phyloP scores from a whole-genome alignment of 2,329 filamentous ascomycete genomes.

The Venturia carpophila region DNA sequence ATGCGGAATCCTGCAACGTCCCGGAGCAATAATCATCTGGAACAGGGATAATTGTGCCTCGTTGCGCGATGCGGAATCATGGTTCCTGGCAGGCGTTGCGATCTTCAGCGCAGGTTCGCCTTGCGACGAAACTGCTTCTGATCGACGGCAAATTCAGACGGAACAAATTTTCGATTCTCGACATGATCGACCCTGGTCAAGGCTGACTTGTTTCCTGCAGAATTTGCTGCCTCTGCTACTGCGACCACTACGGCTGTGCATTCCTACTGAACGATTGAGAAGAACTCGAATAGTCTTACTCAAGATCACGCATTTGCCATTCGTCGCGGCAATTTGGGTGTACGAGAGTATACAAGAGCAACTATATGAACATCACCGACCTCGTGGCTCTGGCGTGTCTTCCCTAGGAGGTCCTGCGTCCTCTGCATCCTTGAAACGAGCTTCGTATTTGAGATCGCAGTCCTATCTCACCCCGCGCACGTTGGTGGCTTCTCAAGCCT shows the following conservation, averaged over 20 bases:
- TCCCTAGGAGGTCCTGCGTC: conserved; percentile 15
- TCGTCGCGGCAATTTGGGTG: conserved; percentile 60
- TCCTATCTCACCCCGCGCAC: conserved; percentile 14
- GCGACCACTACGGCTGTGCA: conserved; percentile 61
- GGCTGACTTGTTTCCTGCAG: conserved; percentile 33
- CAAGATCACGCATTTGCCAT: conserved; percentile 55
- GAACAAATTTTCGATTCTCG: background rate
- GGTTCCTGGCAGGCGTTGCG: background rate
- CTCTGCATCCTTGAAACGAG: conserved; percentile 15
- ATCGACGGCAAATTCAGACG: background rate
- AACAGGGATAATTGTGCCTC: conserved; percentile 4
- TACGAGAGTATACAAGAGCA: conserved; percentile 47
- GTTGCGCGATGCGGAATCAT: background rate
- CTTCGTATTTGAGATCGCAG: conserved; percentile 15
- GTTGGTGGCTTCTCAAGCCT: conserved; percentile 16
- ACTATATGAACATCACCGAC: conserved; percentile 22
- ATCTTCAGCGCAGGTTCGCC: background rate
- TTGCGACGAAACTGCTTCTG: background rate
- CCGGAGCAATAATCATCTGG: background rate
- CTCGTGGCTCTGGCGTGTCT: conserved; percentile 9
- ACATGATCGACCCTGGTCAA: background rate
- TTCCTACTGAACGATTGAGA: conserved; percentile 58
- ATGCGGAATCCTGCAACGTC: background rate
- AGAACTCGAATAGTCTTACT: conserved; percentile 50
- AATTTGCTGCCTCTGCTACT: conserved; percentile 69